Conservation (phyloP, 805 yeast genomes). For the Candida insectorum region DNA sequence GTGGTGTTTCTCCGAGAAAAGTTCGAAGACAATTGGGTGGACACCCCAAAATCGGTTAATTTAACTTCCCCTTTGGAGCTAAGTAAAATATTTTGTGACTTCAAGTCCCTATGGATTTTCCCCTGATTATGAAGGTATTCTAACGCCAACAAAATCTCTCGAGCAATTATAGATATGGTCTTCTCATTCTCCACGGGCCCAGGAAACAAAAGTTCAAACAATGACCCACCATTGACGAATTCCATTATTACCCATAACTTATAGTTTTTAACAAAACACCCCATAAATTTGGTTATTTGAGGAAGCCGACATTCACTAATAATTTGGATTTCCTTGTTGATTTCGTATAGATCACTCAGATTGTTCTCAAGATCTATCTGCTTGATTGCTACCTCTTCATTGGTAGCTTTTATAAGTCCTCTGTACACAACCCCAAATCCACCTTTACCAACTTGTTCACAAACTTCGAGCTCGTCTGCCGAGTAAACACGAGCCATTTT, state of each 20-base stretch:
- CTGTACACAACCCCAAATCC: conserved; percentile 76
- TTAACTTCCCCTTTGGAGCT: conserved; percentile 37
- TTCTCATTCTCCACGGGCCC: conserved; percentile 56
- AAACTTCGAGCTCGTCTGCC: conserved; percentile 39
- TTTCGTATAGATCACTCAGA: conserved; percentile 59
- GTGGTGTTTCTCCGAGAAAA: conserved; percentile 43
- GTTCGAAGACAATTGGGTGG: conserved; percentile 40
- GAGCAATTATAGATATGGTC: conserved; percentile 48
- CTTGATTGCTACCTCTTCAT: conserved; percentile 52
- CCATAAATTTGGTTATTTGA: conserved; percentile 65
- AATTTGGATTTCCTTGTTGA: conserved; percentile 68
- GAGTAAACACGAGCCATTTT: conserved; percentile 23
- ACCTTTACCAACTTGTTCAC: conserved; percentile 67
- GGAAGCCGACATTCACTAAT: conserved; percentile 61
- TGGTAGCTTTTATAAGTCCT: conserved; percentile 47
- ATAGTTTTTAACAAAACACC: conserved; percentile 66
- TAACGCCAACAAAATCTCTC: conserved; percentile 58
- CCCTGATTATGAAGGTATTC: conserved; percentile 66
- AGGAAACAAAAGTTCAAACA: conserved; percentile 59
- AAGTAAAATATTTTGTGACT: conserved; percentile 39
- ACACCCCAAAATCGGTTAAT: conserved; percentile 45
- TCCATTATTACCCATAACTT: conserved; percentile 83
- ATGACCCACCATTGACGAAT: conserved; percentile 73
- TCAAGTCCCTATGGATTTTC: conserved; percentile 64
- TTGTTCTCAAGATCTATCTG: conserved; percentile 74